Base-by-base conservation (phyloP, 2,329 filamentous ascomycete species). In the Pestalotiopsis sp. region DNA sequence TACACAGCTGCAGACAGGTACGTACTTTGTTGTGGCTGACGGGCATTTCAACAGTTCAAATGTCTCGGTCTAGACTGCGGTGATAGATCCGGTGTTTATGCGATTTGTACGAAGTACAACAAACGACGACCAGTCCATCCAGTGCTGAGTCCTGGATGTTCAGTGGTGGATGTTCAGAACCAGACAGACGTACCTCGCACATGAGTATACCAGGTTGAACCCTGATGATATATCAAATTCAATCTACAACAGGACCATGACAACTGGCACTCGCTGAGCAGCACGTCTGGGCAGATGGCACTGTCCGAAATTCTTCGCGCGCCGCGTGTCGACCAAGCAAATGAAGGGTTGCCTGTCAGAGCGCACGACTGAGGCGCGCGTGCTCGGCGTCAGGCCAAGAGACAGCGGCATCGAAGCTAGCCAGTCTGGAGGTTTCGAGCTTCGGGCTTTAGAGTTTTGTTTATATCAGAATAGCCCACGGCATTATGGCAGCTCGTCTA, bases 401-500 rank as follows among this genome's bases (percentile, higher is more conserved):
- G 45, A 52, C 45, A 52, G 45, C 45, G 45, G 45, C 45, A 52
- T 52, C 45, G 45, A 52, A n/a, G 45, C 45, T 52, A 52, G 45
- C 45, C 20, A n/a, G 45, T 9, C 45, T 52, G 45, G 45, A 52
- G 45, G 45, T 52, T 52, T 52, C 41, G 38, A 52, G 41, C 36
- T 27, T 27, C 13, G 45, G 56, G 25, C 36, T 62, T 64, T 66
- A 60, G n/a, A 61, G 52, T 66, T 52, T 52, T 66, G 65, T 66
- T 66, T 66, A 66, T 49, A 66, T 38, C 49, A 61, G 52, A 36
- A 60, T 49, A 66, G 23, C 11, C 56, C 65, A 66, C 25, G 65
- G 45, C 45, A 52, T 52, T 23, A 52, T 52, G 45, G 45, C 45
- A n/a, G 45, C 45, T 17, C 36, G 38, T 61, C 58, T 60, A 66